Conservation (phyloP, 352 stramenopile genomes). For the Phytopythium boreale region DNA sequence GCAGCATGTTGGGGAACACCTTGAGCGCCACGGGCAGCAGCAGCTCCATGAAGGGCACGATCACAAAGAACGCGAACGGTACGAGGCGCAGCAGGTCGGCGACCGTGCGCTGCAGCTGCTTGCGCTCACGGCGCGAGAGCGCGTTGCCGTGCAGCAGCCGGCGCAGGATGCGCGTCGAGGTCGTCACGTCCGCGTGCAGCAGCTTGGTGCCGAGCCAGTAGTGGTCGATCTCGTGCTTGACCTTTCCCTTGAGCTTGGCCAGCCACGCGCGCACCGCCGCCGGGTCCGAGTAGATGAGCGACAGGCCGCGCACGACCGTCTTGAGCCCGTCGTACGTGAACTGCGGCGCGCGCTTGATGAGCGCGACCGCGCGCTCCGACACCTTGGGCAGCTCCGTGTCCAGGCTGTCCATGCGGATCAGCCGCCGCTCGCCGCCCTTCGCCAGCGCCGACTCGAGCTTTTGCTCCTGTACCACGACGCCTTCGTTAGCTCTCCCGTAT, state of each 20-base stretch:
- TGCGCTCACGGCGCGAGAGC: slow-evolving; percentile 94
- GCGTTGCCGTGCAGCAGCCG: slow-evolving; percentile 91
- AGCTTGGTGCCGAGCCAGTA: slow-evolving; percentile 97
- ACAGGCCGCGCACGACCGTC: slow-evolving; percentile 50
- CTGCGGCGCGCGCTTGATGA: slow-evolving; percentile 72
- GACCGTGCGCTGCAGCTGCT: slow-evolving; percentile 96
- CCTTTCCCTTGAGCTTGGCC: slow-evolving; percentile 64
- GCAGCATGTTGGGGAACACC: slow-evolving; percentile 99
- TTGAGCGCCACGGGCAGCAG: slow-evolving; percentile 96
- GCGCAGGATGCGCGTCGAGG: slow-evolving; percentile 90
- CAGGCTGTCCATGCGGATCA: slow-evolving; percentile 78
- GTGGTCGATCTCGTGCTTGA: slow-evolving; percentile 93
- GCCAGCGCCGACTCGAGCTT: slow-evolving; percentile 75
- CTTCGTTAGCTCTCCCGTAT: background rate
- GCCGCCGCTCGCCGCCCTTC: slow-evolving; percentile 71
- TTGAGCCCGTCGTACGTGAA: slow-evolving; percentile 53
- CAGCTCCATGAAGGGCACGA: slow-evolving; percentile 99
- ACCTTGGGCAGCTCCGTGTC: slow-evolving; percentile 78
- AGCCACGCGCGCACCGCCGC: slow-evolving; percentile 60
- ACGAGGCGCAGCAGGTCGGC: slow-evolving; percentile 97
- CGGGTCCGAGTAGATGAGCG: slow-evolving; percentile 63
- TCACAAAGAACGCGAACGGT: slow-evolving; percentile 96
- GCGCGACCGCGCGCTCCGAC: slow-evolving; percentile 53
- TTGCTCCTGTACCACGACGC: slow-evolving; percentile 32
- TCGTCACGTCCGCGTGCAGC: slow-evolving; percentile 94